Evolutionary conservation across 2,329 filamentous ascomycete genomes (phyloP), one percentile per base, ranked within the genome.

Genomic region (Cladophialophora immunda): DNA sequence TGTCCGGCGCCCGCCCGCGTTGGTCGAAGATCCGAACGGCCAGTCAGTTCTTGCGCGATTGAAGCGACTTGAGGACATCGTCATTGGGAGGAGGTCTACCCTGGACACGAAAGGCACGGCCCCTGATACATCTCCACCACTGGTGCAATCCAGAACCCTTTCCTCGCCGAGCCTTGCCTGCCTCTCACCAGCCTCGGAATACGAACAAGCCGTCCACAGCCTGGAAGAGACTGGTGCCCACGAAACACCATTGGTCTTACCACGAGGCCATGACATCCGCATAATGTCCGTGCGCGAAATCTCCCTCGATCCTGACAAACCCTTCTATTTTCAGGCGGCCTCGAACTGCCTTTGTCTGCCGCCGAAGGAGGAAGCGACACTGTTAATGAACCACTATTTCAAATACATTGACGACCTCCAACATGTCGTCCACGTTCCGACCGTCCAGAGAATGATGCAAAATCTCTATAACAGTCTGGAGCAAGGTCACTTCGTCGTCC

Each of bases 341-440:
- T 30, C 53, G 13, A 66, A 57, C 22, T 29, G 27, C 9, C 36
- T 67, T 9, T 76, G 70, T 36, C 62, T 80, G 0, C 79, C 79
- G 0, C 29, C 71, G 0, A 72, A 76, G 25, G n/a, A 70, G 4
- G 75, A 79, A 56, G 73, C 77, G 3, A 27, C 74, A 17, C 38
- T 66, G 6, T 69, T 80, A 0, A 73, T 80, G 27, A 70, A 72
- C 8, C 76, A 76, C 58, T 81, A 80, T 58, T 69, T 69, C n/a
- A 62, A 71, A 1, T 73, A 78, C 45, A 73, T 80, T 41, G 73
- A 76, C 58, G 77, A 75, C 29, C 71, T 78, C 4, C 79, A 80
- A 62, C 78, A 79, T 68, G 68, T 80, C 15, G 70, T 80, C 9
- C 70, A 73, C 50, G 73, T 78, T 0, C 72, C 75, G 0, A 65